Base-by-base conservation (phyloP, 345 rosid species). In the Rhodamnia argentea region DNA sequence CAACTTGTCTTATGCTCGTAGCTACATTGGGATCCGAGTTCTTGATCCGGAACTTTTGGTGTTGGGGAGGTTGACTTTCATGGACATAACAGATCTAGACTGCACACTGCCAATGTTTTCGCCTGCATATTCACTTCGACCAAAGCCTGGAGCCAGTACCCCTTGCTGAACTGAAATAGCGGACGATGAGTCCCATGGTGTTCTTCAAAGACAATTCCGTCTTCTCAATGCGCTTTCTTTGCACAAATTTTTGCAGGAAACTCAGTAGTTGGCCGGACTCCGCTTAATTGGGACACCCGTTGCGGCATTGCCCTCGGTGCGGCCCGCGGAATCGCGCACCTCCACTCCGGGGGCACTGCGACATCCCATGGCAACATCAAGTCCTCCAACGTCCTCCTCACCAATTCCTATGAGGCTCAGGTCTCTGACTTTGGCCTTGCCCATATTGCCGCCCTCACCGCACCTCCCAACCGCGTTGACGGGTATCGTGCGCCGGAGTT, bases 401-500 rank as follows among this genome's bases (percentile, higher is more conserved):
- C 93, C 27, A 87, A 74, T 60, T 88, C 92, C 42, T 89, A 82
- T 53, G 90, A 90, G 52, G 89, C 92, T 82, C 89, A 90, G 40
- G 90, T 92, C 57, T 92, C 93, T 22, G 93, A 92, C 85, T 89
- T 88, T 13, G 91, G 92, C 83, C 92, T 92, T 4, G 89, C 90
- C 0, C 92, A 87, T 20, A 87, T 92, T 6, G 89, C 90, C 1
- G 87, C 85, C 52, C 88, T 90, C 54, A 82, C 90, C 3, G 87
- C 90, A 13, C 82, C 88, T 59, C 88, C 93, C n/a, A 92, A 87
- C 88, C 92, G 90, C 20, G 13, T 92, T 6, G 91, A 89, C n/a
- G 92, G 92, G 40, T 92, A 92, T 52, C 90, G 91, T 22, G 93
- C 92, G 5, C 93, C 93, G 1, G 93, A 92, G 84, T 91, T 92